Evolutionary conservation across 2,329 filamentous ascomycete species (phyloP), one percentile per base, ranked within the genome.

Genomic region (Aureobasidium sp.): DNA sequence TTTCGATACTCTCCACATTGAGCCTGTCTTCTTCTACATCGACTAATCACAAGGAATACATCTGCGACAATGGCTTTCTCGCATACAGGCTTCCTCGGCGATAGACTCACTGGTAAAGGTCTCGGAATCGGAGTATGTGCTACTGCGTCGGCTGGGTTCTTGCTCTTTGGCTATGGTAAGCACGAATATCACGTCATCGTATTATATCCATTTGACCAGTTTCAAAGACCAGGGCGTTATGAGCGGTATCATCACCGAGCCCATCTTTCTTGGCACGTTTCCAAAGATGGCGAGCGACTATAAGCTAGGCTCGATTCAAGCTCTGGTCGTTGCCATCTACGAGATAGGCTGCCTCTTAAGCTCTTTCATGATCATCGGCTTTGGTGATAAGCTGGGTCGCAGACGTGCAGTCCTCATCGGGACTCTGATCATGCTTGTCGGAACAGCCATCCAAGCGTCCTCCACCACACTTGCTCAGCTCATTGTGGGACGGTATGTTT

Each of bases 391-490:
- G 23, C 64, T 70, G 9, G 69, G 72, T 18, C 64, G 72, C 23
- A 54, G 65, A 43, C 68, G 63, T 23, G 70, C 69, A 64, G 66
- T 72, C 31, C 66, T 74, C 15, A 53, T 66, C 9, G 67, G 68
- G n/a, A 66, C 76, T 16, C 72, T 73, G 1, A 69, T 77, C 4
- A 78, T 79, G 40, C 74, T 72, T 1, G 71, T 78, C 42, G 76
- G 77, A 18, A 75, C 76, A 10, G 73, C 76, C 25, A 75, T 79
- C 3, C 76, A 78, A 47, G 23, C 42, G 13, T 48, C 56, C 5
- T 76, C 75, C 51, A 77, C 71, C 64, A 72, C 71, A 11, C 74
- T 78, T 4, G 69, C 75, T 6, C 75, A 74, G 23, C 75, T 79
- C 72, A 75, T 78, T 71, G 74, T 78, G 63, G 69, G 78, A 42